Conservation (phyloP, 352 stramenopile species). For the Peronosclerospora sorghi region DNA sequence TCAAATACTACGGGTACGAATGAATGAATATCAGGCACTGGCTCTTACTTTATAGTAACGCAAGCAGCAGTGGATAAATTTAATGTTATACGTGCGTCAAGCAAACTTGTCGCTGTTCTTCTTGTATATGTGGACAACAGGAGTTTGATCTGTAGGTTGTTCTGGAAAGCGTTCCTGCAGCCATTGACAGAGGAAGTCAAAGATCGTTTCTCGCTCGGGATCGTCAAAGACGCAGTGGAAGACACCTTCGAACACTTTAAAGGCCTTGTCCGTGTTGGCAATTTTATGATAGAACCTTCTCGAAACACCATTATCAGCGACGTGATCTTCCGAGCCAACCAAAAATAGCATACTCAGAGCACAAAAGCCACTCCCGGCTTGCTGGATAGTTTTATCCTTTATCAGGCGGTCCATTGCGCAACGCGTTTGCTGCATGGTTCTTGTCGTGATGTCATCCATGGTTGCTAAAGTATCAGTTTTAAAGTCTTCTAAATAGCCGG, state of each 20-base stretch:
- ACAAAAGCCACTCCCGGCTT: conserved; percentile 11
- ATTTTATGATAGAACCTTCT: conserved; percentile 30
- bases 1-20: too few relatives aligned
- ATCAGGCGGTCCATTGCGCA: conserved; percentile 19
- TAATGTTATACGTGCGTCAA: too few relatives aligned
- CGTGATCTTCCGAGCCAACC: conserved; percentile 33
- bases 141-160: not conserved
- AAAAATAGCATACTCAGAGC: conserved; percentile 25
- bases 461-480: conserved; percentile 41
- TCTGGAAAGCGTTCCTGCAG: conserved; percentile 10
- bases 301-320: conserved; percentile 24
- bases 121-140: too few relatives aligned
- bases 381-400: conserved; percentile 13
- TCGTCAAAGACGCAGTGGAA: conserved; percentile 54
- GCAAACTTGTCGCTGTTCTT: too few relatives aligned
- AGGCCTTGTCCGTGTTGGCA: conserved; percentile 36
- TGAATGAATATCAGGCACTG: too few relatives aligned
- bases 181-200: conserved; percentile 12
- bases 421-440: conserved; percentile 19
- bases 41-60: too few relatives aligned
- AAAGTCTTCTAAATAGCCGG: conserved; percentile 35
- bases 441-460: conserved; percentile 30
- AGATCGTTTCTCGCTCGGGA: conserved; percentile 16
- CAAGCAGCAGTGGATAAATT: too few relatives aligned
- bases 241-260: conserved; percentile 34